phyloP scores from a whole-genome alignment of 163 green algal genomes.

The Prototheca cutis region DNA sequence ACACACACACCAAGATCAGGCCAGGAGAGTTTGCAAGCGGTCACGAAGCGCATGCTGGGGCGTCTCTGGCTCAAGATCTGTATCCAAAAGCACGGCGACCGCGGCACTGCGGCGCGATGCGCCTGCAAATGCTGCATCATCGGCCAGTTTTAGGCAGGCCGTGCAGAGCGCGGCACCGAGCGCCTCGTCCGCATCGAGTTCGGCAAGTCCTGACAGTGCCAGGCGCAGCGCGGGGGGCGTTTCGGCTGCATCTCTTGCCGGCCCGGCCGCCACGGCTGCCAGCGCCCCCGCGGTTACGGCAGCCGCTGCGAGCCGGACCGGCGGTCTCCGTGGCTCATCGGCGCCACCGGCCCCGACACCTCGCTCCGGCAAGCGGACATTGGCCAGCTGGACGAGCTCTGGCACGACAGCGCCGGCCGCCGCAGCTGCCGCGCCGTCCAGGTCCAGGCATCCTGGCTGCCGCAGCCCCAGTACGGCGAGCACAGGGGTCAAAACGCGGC shows the following conservation, averaged over 20 bases:
- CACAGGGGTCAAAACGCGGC: conserved; percentile 4
- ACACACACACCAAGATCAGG: too few relatives aligned
- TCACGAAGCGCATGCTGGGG: background rate
- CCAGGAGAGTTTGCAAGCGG: background rate
- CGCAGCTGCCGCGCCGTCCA: background rate
- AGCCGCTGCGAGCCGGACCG: background rate
- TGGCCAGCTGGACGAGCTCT: too few relatives aligned
- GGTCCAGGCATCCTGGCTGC: background rate
- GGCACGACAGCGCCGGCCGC: background rate
- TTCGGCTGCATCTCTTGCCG: background rate
- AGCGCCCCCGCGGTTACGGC: background rate
- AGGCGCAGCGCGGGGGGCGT: background rate
- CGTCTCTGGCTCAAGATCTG: background rate
- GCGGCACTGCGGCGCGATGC: background rate
- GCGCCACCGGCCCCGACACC: too few relatives aligned
- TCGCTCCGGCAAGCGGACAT: too few relatives aligned
- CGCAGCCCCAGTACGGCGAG: background rate
- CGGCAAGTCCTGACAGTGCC: background rate
- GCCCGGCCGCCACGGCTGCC: background rate
- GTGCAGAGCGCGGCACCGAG: background rate
- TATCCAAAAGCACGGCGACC: background rate
- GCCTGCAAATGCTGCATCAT: too few relatives aligned
- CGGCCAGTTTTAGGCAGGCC: too few relatives aligned
- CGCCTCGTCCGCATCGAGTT: background rate
- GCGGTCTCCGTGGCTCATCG: background rate